These are phyloP conservation scores for Coniella vitis DNA, from an alignment of 2,329 filamentous ascomycete genomes.

Conservation along the genomic window DNA sequence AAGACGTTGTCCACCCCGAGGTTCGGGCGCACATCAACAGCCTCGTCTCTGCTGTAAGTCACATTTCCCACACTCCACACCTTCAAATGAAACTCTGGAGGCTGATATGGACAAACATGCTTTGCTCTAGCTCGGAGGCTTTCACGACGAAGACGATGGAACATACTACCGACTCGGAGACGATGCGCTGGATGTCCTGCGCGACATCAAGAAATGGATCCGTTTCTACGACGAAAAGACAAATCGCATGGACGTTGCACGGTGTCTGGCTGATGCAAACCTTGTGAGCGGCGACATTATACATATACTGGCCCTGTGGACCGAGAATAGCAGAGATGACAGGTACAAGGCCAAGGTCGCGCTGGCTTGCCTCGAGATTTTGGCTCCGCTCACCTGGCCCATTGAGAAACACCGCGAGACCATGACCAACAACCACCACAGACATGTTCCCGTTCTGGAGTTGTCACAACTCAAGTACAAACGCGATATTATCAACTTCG, in stretches of 20 bases:
- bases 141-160: conserved; percentile 70
- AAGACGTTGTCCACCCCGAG: conserved; percentile 66
- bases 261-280: conserved; percentile 87
- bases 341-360: conserved; percentile 73
- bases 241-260: conserved; percentile 89
- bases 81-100: conserved; percentile 9
- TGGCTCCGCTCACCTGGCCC: conserved; percentile 92
- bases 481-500: conserved; percentile 76
- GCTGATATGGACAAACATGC: conserved; percentile 17
- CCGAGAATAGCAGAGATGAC: conserved; percentile 64
- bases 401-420: conserved; percentile 70
- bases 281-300: conserved; percentile 84
- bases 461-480: conserved; percentile 88
- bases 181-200: conserved; percentile 83
- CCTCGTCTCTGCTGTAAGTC: conserved; percentile 80
- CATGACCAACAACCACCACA: conserved; percentile 88
- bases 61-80: conserved; percentile 3
- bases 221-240: conserved; percentile 89
- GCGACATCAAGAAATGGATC: conserved; percentile 92
- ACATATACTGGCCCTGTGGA: conserved; percentile 80
- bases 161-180: conserved; percentile 78
- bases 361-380: conserved; percentile 79
- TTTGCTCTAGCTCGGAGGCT: conserved; percentile 67
- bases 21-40: conserved; percentile 90
- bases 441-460: conserved; percentile 83